Evolutionary conservation across 176 grass and related monocot species (phyloP).

Genomic region (Rhipidocladum racemiflorum): DNA sequence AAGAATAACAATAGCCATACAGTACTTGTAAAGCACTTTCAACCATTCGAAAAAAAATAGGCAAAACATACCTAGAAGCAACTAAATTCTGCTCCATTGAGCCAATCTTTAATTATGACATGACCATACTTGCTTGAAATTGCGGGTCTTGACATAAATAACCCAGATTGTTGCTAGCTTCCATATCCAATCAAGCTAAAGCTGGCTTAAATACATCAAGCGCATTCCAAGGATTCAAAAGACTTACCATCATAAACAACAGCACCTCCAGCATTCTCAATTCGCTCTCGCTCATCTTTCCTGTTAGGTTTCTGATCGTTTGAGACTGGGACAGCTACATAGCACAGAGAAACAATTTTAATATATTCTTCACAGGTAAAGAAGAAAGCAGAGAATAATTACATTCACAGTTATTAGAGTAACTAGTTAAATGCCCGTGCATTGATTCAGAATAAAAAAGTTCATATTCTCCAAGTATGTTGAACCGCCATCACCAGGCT

Average conservation of each 20-base stretch:
- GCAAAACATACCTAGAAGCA: neutral
- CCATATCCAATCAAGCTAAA: constrained; percentile 2
- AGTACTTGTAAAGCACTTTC: neutral
- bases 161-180: neutral
- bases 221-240: constrained; percentile 4
- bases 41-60: neutral
- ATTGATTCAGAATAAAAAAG: too few species aligned
- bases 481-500: too few species aligned
- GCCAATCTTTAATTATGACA: neutral
- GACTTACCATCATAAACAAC: constrained; percentile 66
- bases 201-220: neutral
- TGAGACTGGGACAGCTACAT: constrained; percentile 74
- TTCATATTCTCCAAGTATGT: too few species aligned
- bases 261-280: constrained; percentile 80
- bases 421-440: neutral
- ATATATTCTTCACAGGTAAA: neutral
- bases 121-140: neutral
- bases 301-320: constrained; percentile 90
- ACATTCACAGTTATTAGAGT: constrained; percentile 8
- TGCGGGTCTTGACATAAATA: neutral
- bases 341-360: constrained; percentile 20
- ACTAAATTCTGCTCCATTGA: neutral
- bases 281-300: constrained; percentile 65
- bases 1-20: constrained; percentile 6
- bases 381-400: constrained; percentile 9